These are phyloP conservation scores for Lasiodiplodia sp. DNA, from an alignment of 2,329 filamentous ascomycete species.

Conservation along the genomic window DNA sequence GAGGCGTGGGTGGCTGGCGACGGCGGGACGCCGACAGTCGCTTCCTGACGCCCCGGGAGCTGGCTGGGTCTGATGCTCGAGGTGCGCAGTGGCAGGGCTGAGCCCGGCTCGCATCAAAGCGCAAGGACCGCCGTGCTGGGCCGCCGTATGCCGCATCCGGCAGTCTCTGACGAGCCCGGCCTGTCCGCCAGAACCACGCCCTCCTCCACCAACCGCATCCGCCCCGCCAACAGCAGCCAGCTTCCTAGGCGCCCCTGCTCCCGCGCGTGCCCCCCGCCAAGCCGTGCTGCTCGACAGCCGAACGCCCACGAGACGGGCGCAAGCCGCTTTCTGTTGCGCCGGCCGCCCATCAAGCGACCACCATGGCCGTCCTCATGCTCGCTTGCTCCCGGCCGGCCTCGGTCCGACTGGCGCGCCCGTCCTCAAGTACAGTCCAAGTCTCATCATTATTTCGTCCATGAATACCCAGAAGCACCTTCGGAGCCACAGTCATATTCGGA, in stretches of 20 bases:
- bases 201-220: conserved; percentile 1
- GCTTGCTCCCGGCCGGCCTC: conserved; percentile 20
- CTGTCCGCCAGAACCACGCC: conserved; percentile 6
- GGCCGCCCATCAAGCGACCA: neutral
- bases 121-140: neutral
- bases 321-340: neutral
- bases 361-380: conserved; percentile 11
- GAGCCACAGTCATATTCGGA: conserved; percentile 10
- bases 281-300: neutral
- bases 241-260: conserved; percentile 9
- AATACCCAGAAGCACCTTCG: conserved; percentile 5
- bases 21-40: conserved; percentile 3
- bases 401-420: conserved; percentile 19
- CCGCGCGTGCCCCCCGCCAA: conserved; percentile 7
- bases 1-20: neutral
- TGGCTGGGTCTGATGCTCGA: conserved; percentile 4
- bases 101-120: conserved; percentile 16
- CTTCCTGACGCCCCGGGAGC: conserved; percentile 16
- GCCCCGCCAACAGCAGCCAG: neutral
- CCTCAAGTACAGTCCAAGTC: conserved; percentile 14
- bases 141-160: conserved; percentile 25
- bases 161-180: conserved; percentile 28
- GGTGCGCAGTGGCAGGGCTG: neutral
- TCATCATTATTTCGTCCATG: conserved; percentile 11
- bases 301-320: neutral